Base-by-base conservation (phyloP, 2,329 filamentous ascomycete species). In the Curvularia sp. region DNA sequence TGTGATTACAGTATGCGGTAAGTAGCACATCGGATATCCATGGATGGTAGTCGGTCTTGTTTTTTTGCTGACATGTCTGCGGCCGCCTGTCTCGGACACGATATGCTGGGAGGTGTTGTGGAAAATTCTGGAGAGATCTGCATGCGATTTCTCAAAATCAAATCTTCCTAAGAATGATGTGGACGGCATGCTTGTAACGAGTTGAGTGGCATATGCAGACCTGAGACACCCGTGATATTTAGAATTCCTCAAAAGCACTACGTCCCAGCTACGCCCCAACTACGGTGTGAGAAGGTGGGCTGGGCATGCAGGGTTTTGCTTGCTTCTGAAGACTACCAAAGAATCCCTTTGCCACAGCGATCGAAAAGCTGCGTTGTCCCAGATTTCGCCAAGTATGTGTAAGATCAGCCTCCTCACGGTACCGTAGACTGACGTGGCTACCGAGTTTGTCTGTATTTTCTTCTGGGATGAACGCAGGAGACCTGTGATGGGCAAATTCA, bases 1-100 rank as follows among this genome's bases (percentile, higher is more conserved):
- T 15, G 41, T 55, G 28, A 60, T 49, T n/a, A 50, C 12, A 3
- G 60, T 63, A 21, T 60, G 57, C 18, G 60, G 57, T 18, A 63
- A n/a, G 28, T 56, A 52, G 4, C 47, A 28, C 18, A 54, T 53
- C 9, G 53, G 53, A 12, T 32, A 38, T 19, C 32, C 27, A 38
- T 32, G n/a, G 2, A 42, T 28, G 6, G 25, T 38, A 12, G 39
- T 27, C 25, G 39, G 46, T 25, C 32, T 49, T 18, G 50, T 54
- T 10, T 28, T 41, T 10, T 28, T 41, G 50, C 43, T 54, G 21
- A 25, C 30, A 49, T 57, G 47, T 28, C n/a, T 38, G 34, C 32
- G 15, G 23, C 47, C 46, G n/a, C 34, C 38, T 23, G 45, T 38
- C 43, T 38, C n/a, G 30, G 45, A 47, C 4, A 38, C 42, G 30